Percentiles rank a stretch among this genome's conserved stretches.
These are phyloP conservation scores for Tetrapisispora taiwanensis DNA, from an alignment of 805 yeast species.

Conservation along the genomic window DNA sequence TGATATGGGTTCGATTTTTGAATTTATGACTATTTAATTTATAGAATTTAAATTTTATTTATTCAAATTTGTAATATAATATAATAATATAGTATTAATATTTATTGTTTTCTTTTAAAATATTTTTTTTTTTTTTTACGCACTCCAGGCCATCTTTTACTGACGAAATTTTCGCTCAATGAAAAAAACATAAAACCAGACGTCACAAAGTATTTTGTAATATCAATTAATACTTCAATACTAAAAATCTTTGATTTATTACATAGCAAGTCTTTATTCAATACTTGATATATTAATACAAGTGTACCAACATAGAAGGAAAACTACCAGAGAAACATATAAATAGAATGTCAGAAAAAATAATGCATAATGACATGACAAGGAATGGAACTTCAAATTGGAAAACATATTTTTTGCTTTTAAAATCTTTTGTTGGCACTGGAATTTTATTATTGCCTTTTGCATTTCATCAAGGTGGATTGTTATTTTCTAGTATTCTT, in stretches of 20 bases:
- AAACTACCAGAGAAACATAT: not conserved
- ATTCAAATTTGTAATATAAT: not conserved
- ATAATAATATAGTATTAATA: not conserved
- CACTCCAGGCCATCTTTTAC: too few species aligned
- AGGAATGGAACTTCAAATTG: slow-evolving; percentile 40
- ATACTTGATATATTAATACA: not conserved
- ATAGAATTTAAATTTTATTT: not conserved
- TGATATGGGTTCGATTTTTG: slow-evolving; percentile 74
- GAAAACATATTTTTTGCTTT: slow-evolving; percentile 59
- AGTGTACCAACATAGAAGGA: not conserved
- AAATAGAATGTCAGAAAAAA: not conserved
- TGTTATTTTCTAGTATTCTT: slow-evolving; percentile 44
- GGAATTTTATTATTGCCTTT: slow-evolving; percentile 63
- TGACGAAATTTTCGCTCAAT: too few species aligned
- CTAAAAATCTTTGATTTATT: not conserved
- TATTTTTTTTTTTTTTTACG: too few species aligned
- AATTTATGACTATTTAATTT: slow-evolving; percentile 33
- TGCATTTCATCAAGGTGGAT: slow-evolving; percentile 66
- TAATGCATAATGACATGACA: not conserved
- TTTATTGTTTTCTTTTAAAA: not conserved
- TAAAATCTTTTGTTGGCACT: slow-evolving; percentile 71
- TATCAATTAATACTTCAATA: too few species aligned
- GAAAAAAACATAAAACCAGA: not conserved
- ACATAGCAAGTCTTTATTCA: not conserved
- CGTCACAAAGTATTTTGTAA: not conserved